Base-by-base conservation (phyloP, 441 rosid species). In the Pelargonium australe region DNA sequence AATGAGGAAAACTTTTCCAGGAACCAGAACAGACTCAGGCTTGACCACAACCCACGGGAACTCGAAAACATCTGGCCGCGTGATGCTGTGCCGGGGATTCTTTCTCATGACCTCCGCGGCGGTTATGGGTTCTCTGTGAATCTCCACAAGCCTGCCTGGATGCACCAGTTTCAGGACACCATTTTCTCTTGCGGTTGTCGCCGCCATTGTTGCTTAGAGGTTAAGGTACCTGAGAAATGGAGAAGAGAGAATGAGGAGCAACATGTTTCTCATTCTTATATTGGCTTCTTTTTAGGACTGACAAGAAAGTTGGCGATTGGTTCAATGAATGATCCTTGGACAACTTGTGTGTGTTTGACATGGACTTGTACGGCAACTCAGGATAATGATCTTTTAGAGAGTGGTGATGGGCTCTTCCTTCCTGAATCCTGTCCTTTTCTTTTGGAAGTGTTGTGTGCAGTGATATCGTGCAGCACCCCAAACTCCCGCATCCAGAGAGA, bases 11-110 rank as follows among this genome's bases (percentile, higher is more conserved):
- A 80, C 84, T 74, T 77, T 75, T 51, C 86, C 86, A 0, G 66
- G 68, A 31, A 64, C 51, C 45, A 85, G 63, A 9, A 80, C 4
- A 0, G 85, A 75, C 49, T 80, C 79, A 2, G 85, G 80, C 45
- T 64, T 81, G 61, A 82, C 82, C 53, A 86, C 84, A 16, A 79
- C 44, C 85, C 85, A 81, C 0, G 87, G 91, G 64, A 77, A 77
- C 77, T 83, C 31, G 19, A 86, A 86, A 58, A 82, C 72, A 0
- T 80, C 84, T 0, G 85, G 85, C 43, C 83, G 64, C 2, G 86
- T 79, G 19, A 86, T 64, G 4, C 82, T 79, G 75, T 85, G 87
- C 76, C 85, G 81, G 0, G 86, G 85, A 41, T 83, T 75, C 70
- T 73, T 82, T 68, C 47, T 64, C 80, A 83, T 65, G 64, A 86